These are phyloP conservation scores for Cryphonectria carpinicola DNA, from an alignment of 2,329 filamentous ascomycete genomes.

Conservation along the genomic window DNA sequence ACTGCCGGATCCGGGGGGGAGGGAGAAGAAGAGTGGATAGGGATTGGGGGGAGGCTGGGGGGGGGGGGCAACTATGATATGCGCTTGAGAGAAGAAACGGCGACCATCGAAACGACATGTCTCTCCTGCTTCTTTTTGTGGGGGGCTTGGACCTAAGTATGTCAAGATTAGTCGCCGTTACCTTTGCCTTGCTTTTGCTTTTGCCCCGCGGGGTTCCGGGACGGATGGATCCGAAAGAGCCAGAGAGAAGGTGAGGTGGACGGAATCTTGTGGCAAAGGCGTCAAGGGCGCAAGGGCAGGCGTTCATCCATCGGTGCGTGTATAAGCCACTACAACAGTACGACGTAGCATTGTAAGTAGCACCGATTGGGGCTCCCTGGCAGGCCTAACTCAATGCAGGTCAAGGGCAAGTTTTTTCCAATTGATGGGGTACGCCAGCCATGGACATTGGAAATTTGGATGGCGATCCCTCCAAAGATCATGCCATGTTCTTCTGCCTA, in stretches of 20 bases:
- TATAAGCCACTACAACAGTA: not conserved
- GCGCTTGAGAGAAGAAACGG: not conserved
- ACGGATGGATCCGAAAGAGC: not conserved
- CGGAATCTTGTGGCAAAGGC: not conserved
- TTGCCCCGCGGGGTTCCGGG: constrained; percentile 4
- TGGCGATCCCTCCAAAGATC: not conserved
- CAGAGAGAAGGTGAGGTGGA: not conserved
- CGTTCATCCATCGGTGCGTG: not conserved
- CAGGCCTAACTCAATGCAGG: not conserved
- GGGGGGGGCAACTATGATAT: not conserved
- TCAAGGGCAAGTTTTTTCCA: not conserved
- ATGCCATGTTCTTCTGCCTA: not conserved
- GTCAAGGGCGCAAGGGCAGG: not conserved
- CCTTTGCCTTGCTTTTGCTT: not conserved
- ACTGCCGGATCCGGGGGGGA: not conserved
- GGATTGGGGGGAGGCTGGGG: not conserved
- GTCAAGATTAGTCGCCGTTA: not conserved
- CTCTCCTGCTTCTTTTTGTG: not conserved
- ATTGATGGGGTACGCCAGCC: not conserved
- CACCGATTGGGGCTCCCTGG: not conserved
- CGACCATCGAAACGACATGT: not conserved
- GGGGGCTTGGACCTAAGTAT: not conserved
- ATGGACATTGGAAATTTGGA: not conserved
- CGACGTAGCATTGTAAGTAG: not conserved
- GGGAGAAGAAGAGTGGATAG: not conserved